Percentiles rank a stretch among this genome's conserved stretches.
Conservation (phyloP, 2,329 filamentous ascomycete species). For the Nigrospora sphaerica region DNA sequence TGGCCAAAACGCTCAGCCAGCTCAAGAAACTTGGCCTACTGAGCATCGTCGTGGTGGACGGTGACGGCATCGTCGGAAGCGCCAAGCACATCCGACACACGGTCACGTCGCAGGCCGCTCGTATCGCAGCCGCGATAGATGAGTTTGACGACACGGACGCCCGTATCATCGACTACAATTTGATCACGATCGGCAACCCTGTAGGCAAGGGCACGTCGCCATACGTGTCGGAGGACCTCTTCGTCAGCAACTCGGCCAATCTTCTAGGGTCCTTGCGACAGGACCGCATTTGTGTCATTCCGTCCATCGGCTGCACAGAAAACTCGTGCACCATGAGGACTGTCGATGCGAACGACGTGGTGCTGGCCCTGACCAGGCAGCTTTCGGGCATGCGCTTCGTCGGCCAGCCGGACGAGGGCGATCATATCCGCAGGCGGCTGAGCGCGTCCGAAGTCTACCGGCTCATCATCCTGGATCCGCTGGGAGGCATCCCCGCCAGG, state of each 20-base stretch:
- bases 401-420: constrained; percentile 31
- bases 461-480: constrained; percentile 79
- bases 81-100: constrained; percentile 30
- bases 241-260: constrained; percentile 39
- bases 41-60: constrained; percentile 79
- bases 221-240: constrained; percentile 24
- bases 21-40: constrained; percentile 74
- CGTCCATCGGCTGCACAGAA: constrained; percentile 37
- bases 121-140: constrained; percentile 70
- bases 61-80: constrained; percentile 31
- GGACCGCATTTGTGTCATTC: constrained; percentile 64
- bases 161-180: constrained; percentile 54
- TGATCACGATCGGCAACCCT: constrained; percentile 30
- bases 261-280: constrained; percentile 60
- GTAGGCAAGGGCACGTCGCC: constrained; percentile 17
- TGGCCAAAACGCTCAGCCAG: constrained; percentile 79
- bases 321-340: constrained; percentile 29
- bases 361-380: constrained; percentile 71
- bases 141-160: constrained; percentile 60
- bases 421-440: constrained; percentile 22
- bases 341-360: constrained; percentile 50
- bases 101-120: constrained; percentile 58
- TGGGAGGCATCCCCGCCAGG: constrained; percentile 74
- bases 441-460: constrained; percentile 56
- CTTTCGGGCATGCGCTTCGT: constrained; percentile 59